Conservation (phyloP, 495 filamentous ascomycete species). For the Patellaria atrata region DNA sequence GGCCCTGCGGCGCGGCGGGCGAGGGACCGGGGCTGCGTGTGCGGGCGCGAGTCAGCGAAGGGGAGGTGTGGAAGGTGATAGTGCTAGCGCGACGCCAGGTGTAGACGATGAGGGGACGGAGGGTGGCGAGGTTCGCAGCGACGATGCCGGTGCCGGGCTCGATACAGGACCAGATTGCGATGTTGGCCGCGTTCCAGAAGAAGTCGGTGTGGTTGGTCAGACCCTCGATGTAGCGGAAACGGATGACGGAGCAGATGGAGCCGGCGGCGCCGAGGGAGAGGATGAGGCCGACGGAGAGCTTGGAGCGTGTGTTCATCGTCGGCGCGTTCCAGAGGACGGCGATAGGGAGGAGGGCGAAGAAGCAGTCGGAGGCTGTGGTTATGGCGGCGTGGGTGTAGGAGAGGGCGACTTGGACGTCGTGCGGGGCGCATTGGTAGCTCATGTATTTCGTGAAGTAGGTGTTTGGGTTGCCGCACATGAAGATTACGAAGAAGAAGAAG, state of each 20-base stretch:
- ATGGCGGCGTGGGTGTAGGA: slow-evolving; percentile 19
- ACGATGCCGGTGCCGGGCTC: slow-evolving; percentile 24
- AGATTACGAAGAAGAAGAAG: slow-evolving; percentile 22
- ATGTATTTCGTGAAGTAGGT: slow-evolving; percentile 16
- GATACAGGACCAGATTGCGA: slow-evolving; percentile 23
- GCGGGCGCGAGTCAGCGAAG: too few relatives aligned
- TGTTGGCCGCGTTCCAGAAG: slow-evolving; percentile 23
- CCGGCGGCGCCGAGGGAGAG: slow-evolving; percentile 22
- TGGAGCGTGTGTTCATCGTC: slow-evolving; percentile 21
- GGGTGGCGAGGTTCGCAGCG: slow-evolving; percentile 21
- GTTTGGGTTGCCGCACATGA: slow-evolving; percentile 21
- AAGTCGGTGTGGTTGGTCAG: slow-evolving; percentile 20
- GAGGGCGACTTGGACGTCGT: slow-evolving; percentile 10
- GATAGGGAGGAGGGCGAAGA: slow-evolving; percentile 22
- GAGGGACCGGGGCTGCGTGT: too few relatives aligned
- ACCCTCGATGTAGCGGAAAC: slow-evolving; percentile 20
- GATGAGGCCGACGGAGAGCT: slow-evolving; percentile 24
- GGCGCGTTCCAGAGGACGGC: slow-evolving; percentile 20
- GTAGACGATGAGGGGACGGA: slow-evolving; percentile 22
- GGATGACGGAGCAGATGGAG: slow-evolving; percentile 21
- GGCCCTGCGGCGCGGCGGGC: too few relatives aligned
- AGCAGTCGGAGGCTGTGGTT: slow-evolving; percentile 20
- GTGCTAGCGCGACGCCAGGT: too few relatives aligned
- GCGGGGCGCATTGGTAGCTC: slow-evolving; percentile 12
- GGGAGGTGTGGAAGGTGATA: too few relatives aligned